These are phyloP conservation scores for Ascodesmis nigricans DNA, from an alignment of 495 filamentous ascomycete species.

Conservation along the genomic window DNA sequence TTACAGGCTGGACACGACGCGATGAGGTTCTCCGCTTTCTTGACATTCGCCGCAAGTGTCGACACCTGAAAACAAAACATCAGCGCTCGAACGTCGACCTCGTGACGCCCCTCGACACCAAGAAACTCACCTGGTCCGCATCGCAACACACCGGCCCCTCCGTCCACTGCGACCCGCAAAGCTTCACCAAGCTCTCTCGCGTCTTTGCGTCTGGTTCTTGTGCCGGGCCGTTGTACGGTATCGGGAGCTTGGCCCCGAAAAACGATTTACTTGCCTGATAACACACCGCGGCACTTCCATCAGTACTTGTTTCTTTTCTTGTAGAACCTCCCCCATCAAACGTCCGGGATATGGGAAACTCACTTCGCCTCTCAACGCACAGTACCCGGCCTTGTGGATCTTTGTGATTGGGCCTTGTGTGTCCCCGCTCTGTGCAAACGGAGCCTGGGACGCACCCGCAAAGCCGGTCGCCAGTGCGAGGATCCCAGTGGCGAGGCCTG, in stretches of 20 bases:
- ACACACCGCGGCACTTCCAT: slow-evolving; percentile 36
- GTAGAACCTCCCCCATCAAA: neutral
- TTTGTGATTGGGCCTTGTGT: slow-evolving; percentile 24
- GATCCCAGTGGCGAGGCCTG: no score
- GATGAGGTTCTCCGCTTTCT: slow-evolving; percentile 73
- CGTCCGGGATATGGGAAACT: neutral
- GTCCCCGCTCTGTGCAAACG: no score
- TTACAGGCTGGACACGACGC: slow-evolving; percentile 85
- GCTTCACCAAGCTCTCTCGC: slow-evolving; percentile 51
- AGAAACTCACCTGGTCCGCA: slow-evolving; percentile 42
- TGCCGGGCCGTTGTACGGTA: slow-evolving; percentile 77
- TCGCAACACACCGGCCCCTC: slow-evolving; percentile 67
- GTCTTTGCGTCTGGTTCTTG: slow-evolving; percentile 44
- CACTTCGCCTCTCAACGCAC: slow-evolving; percentile 53
- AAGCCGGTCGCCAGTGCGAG: no score
- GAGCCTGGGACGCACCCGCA: no score
- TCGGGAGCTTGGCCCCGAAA: slow-evolving; percentile 72
- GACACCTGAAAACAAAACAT: slow-evolving; percentile 41
- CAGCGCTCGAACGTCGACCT: no score
- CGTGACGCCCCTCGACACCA: neutral
- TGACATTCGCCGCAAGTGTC: slow-evolving; percentile 53
- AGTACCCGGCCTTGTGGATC: slow-evolving; percentile 72
- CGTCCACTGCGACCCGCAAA: slow-evolving; percentile 74
- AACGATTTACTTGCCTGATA: slow-evolving; percentile 62
- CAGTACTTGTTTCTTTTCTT: slow-evolving; percentile 3